These are phyloP conservation scores for Dimargaris xerosporica DNA, from an alignment of 192 early-diverging fungal species.

Conservation along the genomic window DNA sequence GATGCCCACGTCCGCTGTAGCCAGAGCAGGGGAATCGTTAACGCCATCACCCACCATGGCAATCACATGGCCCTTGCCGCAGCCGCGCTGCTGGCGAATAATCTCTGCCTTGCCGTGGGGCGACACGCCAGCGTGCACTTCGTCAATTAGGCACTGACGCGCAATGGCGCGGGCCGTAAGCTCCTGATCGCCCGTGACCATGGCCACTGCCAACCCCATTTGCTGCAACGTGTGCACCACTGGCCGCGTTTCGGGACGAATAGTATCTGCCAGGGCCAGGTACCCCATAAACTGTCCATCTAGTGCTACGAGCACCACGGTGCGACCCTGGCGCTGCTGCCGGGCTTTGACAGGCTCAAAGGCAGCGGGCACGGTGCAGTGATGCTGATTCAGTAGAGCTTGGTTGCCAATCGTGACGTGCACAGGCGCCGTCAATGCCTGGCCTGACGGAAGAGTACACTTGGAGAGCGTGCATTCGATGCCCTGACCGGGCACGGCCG, in stretches of 20 bases:
- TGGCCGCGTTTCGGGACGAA: conserved; percentile 62
- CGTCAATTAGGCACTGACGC: conserved; percentile 57
- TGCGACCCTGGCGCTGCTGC: conserved; percentile 55
- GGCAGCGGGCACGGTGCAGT: conserved; percentile 27
- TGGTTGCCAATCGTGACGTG: conserved; percentile 61
- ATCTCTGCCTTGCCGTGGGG: conserved; percentile 60
- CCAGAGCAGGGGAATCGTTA: conserved; percentile 54
- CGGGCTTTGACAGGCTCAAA: conserved; percentile 21
- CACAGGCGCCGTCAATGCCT: background rate
- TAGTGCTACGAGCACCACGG: conserved; percentile 64
- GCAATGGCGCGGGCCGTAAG: conserved; percentile 74
- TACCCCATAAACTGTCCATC: conserved; percentile 41
- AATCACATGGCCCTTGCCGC: conserved; percentile 52
- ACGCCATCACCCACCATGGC: conserved; percentile 63
- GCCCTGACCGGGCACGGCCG: conserved; percentile 53
- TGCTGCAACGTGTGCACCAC: conserved; percentile 51
- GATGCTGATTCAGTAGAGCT: conserved; percentile 34
- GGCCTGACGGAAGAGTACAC: conserved; percentile 12
- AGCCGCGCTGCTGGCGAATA: conserved; percentile 47
- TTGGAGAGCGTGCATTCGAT: conserved; percentile 38
- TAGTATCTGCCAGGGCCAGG: conserved; percentile 67
- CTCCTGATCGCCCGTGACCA: conserved; percentile 91
- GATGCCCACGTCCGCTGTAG: conserved; percentile 58
- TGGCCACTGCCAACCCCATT: conserved; percentile 65
- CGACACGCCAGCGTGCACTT: conserved; percentile 60